Conservation (phyloP, 179 eudicot species). For the Spergularia azorica region DNA sequence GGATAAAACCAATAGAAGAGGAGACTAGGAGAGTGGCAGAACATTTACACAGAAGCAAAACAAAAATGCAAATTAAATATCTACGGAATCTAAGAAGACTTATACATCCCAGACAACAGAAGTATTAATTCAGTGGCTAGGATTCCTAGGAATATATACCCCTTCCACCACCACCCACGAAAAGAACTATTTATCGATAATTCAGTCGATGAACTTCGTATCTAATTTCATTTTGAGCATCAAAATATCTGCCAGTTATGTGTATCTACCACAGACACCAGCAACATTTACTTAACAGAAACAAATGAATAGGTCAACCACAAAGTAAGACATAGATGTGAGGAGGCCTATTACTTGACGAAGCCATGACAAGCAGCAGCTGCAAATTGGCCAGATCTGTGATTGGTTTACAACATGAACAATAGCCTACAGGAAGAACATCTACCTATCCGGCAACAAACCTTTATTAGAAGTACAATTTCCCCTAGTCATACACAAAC, state of each 20-base stretch:
- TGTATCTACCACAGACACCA: too few relatives aligned
- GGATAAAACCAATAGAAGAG: neutral
- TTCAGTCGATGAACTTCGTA: neutral
- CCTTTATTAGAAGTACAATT: too few relatives aligned
- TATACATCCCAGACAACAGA: neutral
- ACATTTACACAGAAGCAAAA: neutral
- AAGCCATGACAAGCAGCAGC: too few relatives aligned
- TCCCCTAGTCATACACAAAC: too few relatives aligned
- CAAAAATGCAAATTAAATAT: neutral
- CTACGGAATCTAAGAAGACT: neutral
- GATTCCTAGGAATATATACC: constrained; percentile 38
- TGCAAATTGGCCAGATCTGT: too few relatives aligned
- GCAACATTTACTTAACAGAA: too few relatives aligned
- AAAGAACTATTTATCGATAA: neutral
- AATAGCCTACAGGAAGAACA: too few relatives aligned
- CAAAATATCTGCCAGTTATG: too few relatives aligned
- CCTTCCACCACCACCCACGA: neutral
- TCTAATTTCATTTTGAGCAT: neutral
- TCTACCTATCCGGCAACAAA: too few relatives aligned
- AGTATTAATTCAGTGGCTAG: neutral
- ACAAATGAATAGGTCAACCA: too few relatives aligned
- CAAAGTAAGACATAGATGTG: neutral
- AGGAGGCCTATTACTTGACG: too few relatives aligned
- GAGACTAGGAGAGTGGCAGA: too few relatives aligned
- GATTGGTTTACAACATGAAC: neutral